These are phyloP conservation scores for Protomyces arabidopsidicola DNA, from an alignment of 1,139 yeast genomes.

Conservation along the genomic window DNA sequence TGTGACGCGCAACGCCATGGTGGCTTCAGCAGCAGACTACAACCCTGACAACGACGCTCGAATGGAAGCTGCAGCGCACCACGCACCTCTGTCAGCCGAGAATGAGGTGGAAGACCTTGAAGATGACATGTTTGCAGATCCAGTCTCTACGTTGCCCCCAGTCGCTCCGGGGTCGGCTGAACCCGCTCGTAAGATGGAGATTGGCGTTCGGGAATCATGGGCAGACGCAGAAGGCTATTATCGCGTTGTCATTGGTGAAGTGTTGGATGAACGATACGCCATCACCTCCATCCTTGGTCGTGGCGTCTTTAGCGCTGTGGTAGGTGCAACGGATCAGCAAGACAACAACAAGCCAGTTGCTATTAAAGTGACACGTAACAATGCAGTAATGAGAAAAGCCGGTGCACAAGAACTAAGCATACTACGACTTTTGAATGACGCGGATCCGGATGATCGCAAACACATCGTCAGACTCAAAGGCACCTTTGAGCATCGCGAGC, in stretches of 20 bases:
- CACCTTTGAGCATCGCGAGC: slow-evolving; percentile 78
- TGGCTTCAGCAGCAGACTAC: slow-evolving; percentile 30
- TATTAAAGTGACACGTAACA: slow-evolving; percentile 61
- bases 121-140: slow-evolving; percentile 31
- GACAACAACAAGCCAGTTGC: slow-evolving; percentile 55
- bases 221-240: slow-evolving; percentile 81
- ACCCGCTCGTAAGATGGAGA: slow-evolving; percentile 1
- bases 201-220: slow-evolving; percentile 39
- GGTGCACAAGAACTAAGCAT: slow-evolving; percentile 78
- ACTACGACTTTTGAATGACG: slow-evolving; percentile 62
- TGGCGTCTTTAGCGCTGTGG: slow-evolving; percentile 52
- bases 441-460: slow-evolving; percentile 56
- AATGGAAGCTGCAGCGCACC: slow-evolving; percentile 1
- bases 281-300: slow-evolving; percentile 92
- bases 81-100: background rate
- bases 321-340: slow-evolving; percentile 36
- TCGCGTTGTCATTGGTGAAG: slow-evolving; percentile 64
- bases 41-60: slow-evolving; percentile 28
- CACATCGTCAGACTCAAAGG: slow-evolving; percentile 71
- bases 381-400: slow-evolving; percentile 48
- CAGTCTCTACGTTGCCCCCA: slow-evolving; percentile 3
- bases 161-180: background rate
- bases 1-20: background rate
- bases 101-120: slow-evolving; percentile 24
- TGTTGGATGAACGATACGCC: slow-evolving; percentile 56